Base-by-base conservation (phyloP, 805 yeast species). In the Yamadazyma nakazawae region DNA sequence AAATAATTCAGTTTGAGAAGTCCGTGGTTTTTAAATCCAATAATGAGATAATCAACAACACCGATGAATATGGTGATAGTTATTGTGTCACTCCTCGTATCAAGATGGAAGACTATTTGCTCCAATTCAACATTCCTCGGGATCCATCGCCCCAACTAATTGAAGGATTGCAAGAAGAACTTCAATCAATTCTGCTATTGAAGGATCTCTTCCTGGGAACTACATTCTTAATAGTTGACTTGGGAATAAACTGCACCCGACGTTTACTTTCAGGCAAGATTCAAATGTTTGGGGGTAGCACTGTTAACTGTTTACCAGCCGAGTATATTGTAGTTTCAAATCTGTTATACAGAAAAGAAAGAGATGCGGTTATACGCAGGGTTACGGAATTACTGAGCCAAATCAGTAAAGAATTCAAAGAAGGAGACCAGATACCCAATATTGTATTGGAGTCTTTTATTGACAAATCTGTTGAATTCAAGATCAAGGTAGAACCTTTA, bases 31-130 rank as follows among this genome's bases (percentile, higher is more conserved):
- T 77, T 21, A 55, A 54, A 42, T 79, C 75, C 1, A 68, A 71
- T 5, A 59, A 67, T 2, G 48, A 37, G 2, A 21, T 45, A 0
- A 51, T 70, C 18, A 46, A 46, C 2, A 71, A 78, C 40, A 72
- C 76, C 0, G 96, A 90, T 57, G 52, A 53, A 13, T 80, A 58
- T 58, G 91, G 90, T 0, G 88, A 85, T 58, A 82, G 94, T 49
- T 80, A 67, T 50, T 64, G 63, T 17, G 13, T 47, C n/a, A 52
- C 49, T 37, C 50, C 50, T 6, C 34, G 43, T 25, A 40, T 40
- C 2, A 32, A 48, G 6, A 16, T 51, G 12, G 14, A 25, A 9
- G 45, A 47, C 5, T 47, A 47, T 38, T 37, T 50, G 9, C 31
- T 36, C n/a, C 18, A 24, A 2, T 37, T 40, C 2, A 37, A 45